Evolutionary conservation across 345 rosid genomes (phyloP).

Genomic region (Syzygium oleosum): DNA sequence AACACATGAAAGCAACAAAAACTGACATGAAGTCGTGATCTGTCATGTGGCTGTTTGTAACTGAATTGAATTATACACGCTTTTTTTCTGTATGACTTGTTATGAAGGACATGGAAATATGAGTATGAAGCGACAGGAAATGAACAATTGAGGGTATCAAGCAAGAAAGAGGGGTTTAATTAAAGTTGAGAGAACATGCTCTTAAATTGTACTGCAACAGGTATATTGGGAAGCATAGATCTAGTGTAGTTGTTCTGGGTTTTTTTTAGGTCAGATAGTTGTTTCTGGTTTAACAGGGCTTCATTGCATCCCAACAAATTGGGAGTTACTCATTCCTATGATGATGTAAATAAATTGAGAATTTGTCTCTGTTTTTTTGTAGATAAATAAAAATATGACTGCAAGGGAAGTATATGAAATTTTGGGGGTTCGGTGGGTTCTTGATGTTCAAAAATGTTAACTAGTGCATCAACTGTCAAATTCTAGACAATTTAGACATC

Average conservation of each 20-base stretch:
- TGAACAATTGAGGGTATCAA: background rate
- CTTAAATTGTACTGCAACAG: background rate
- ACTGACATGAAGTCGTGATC: background rate
- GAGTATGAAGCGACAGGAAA: background rate
- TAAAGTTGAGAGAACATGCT: background rate
- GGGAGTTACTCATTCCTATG: background rate
- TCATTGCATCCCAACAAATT: background rate
- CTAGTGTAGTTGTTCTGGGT: background rate
- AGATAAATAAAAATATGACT: too few relatives aligned
- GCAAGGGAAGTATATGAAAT: too few relatives aligned
- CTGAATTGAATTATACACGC: background rate
- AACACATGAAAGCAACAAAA: background rate
- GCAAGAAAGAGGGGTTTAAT: background rate
- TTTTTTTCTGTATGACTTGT: background rate
- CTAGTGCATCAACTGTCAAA: background rate
- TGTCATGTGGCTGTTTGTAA: background rate
- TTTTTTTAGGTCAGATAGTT: background rate
- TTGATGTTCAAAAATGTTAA: background rate
- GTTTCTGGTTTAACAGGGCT: background rate
- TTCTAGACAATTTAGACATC: background rate
- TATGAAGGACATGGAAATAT: background rate
- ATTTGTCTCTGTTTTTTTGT: too few relatives aligned
- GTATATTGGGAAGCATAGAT: background rate
- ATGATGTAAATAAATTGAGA: too few relatives aligned
- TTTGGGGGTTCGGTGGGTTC: background rate